Conservation (phyloP, 345 rosid species). For the Psidium friedrichsthalianum region DNA sequence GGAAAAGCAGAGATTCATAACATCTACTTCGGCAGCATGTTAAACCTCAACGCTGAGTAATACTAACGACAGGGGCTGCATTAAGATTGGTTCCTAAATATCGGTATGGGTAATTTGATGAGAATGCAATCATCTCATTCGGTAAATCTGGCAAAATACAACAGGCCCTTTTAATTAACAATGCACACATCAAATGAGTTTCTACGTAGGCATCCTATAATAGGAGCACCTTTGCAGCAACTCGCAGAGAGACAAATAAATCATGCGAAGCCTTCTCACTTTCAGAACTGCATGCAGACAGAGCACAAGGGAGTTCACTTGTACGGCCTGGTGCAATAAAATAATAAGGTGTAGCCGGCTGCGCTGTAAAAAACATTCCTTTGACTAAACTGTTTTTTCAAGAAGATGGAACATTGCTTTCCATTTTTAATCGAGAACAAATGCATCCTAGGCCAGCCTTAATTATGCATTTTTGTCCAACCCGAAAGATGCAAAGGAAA, state of each 20-base stretch:
- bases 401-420: background rate
- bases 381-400: background rate
- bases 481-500: background rate
- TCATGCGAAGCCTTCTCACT: background rate
- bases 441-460: background rate
- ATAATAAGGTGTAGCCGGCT: background rate
- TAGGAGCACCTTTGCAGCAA: background rate
- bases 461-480: background rate
- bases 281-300: background rate
- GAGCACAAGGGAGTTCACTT: background rate
- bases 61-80: background rate
- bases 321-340: background rate
- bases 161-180: background rate
- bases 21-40: background rate
- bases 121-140: background rate
- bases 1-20: background rate
- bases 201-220: background rate
- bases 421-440: background rate
- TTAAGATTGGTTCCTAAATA: background rate
- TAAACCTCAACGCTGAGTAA: background rate
- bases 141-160: background rate
- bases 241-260: background rate
- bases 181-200: background rate
- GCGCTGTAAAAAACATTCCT: background rate
- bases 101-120: background rate